phyloP scores from a whole-genome alignment of 495 filamentous ascomycete species.

The Penicillium ochrochloron region DNA sequence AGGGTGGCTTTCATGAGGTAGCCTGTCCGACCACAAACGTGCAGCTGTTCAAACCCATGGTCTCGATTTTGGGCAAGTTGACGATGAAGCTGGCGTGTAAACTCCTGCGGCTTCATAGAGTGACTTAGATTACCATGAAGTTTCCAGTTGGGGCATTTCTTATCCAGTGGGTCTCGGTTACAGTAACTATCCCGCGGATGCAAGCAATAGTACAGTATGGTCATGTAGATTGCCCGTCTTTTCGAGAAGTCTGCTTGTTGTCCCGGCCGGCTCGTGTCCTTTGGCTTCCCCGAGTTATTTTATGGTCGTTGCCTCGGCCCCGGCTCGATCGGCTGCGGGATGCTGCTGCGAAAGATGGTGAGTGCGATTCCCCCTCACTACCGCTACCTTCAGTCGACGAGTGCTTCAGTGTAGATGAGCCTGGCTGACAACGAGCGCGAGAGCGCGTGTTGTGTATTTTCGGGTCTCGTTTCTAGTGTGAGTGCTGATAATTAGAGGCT shows the following conservation, averaged over 20 bases:
- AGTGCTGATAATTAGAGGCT: slow-evolving; percentile 37
- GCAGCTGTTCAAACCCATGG: slow-evolving; percentile 30
- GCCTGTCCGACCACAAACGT: slow-evolving; percentile 33
- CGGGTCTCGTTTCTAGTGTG: slow-evolving; percentile 29
- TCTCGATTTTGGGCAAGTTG: slow-evolving; percentile 32
- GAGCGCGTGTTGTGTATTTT: slow-evolving; percentile 36
- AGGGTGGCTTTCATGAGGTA: slow-evolving; percentile 39
- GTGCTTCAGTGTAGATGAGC: slow-evolving; percentile 53
- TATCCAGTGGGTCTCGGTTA: slow-evolving; percentile 32
- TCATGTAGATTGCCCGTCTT: slow-evolving; percentile 21
- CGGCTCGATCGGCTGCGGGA: slow-evolving; percentile 20
- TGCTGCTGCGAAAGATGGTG: slow-evolving; percentile 28
- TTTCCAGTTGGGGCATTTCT: slow-evolving; percentile 32
- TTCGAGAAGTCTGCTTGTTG: slow-evolving; percentile 25
- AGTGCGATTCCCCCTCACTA: slow-evolving; percentile 29
- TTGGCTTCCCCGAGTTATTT: slow-evolving; percentile 22
- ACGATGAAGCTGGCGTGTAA: slow-evolving; percentile 30
- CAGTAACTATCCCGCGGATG: slow-evolving; percentile 31
- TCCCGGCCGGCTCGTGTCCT: slow-evolving; percentile 17
- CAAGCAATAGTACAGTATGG: slow-evolving; percentile 36
- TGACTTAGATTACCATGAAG: slow-evolving; percentile 26
- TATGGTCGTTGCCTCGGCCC: slow-evolving; percentile 18
- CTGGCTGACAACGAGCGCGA: slow-evolving; percentile 29
- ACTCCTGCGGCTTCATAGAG: slow-evolving; percentile 24
- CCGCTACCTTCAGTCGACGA: slow-evolving; percentile 30